Conservation (phyloP, 495 filamentous ascomycete genomes). For the Aspergillus saccharolyticus region DNA sequence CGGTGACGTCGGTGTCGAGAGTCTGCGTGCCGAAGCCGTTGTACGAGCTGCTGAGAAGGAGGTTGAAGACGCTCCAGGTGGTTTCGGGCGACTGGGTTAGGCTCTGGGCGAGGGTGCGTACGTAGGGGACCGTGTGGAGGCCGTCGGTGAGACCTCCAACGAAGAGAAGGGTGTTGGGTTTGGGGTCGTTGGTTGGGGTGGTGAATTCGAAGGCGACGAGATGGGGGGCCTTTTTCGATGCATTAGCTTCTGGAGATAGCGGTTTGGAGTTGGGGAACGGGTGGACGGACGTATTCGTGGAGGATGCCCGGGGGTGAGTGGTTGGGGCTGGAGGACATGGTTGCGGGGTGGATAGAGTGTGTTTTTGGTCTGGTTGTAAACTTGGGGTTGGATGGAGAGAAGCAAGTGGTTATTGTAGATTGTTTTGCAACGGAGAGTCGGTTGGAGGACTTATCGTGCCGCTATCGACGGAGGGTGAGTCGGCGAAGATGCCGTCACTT, state of each 20-base stretch:
- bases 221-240: slow-evolving; percentile 38
- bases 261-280: not conserved
- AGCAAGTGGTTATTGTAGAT: not conserved
- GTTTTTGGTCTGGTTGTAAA: not conserved
- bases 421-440: not conserved
- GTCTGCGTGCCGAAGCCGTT: slow-evolving; percentile 66
- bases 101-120: slow-evolving; percentile 45
- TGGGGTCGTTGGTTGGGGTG: slow-evolving; percentile 25
- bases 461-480: not conserved
- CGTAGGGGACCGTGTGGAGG: slow-evolving; percentile 62
- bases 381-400: too few species aligned
- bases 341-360: not conserved
- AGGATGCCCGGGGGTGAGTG: slow-evolving; percentile 30
- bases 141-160: slow-evolving; percentile 81
- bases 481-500: not conserved
- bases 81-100: slow-evolving; percentile 45
- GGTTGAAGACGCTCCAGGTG: slow-evolving; percentile 58
- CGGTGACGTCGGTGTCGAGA: slow-evolving; percentile 64
- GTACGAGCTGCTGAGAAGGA: slow-evolving; percentile 60
- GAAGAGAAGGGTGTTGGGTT: slow-evolving; percentile 70
- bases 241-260: not conserved
- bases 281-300: slow-evolving; percentile 35
- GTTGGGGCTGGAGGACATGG: slow-evolving; percentile 8
- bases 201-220: slow-evolving; percentile 58
- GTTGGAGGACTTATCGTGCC: not conserved